Evolutionary conservation across 1,284 basidiomycete genomes (phyloP), one percentile per base, ranked within the genome.

Genomic region (Apiotrichum sp.): DNA sequence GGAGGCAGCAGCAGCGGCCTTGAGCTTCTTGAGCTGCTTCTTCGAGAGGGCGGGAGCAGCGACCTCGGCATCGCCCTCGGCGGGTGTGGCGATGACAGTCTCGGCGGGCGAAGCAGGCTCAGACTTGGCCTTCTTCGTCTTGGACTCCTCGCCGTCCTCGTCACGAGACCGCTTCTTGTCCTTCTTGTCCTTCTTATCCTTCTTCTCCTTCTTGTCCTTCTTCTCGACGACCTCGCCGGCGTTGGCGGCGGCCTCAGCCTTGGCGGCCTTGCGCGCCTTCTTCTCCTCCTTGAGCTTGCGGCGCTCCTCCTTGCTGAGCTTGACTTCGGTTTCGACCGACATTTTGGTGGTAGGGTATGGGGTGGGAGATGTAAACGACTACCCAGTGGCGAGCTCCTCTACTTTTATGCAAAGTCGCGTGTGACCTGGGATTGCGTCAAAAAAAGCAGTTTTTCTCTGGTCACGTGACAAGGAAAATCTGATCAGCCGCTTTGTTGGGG

Each of bases 21-120:
- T 67, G 50, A 66, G 65, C 64, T 75, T 75, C 63, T 73, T 73
- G 53, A 66, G 67, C 65, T 76, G 68, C 62, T 75, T 73, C 59
- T 72, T 71, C 47, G 64, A 67, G 39, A 68, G 51, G n/a, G 53
- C 48, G 5, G 59, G 57, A 4, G 62, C 36, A 6, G 51, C 50
- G 14, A 47, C 45, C 13, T 32, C 43, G 13, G 40, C 46, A 1
- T 54, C 59, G 14, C 55, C 56, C 42, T 59, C 60, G 47, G 58
- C 56, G 7, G 66, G 48, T 1, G 64, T 54, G 29, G 60, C 53
- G 52, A 60, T 36, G 4, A 58, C 56, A 9, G 62, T 65, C 42
- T 58, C 58, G 54, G 56, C 51, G 5, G 62, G 57, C 6, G 61
- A 50, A 13, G 64, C 47, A 34, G 75, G 71, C 32, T 68, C 70